These are phyloP conservation scores for Phylloporus rhodoxanthus DNA, from an alignment of 768 basidiomycete species.

Conservation along the genomic window DNA sequence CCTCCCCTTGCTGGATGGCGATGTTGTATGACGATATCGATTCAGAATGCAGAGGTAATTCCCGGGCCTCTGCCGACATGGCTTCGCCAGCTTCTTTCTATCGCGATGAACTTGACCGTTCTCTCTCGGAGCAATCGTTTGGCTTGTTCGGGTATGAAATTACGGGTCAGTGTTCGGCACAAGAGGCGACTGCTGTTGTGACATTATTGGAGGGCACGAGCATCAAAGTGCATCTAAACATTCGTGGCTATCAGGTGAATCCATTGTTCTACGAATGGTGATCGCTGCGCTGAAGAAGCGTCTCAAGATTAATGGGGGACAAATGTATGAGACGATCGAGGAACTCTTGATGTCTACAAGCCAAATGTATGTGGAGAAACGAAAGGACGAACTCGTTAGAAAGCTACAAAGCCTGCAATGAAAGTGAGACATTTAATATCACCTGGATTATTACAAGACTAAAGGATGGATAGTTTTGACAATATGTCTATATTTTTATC, in stretches of 20 bases:
- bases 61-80: constrained; percentile 13
- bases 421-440: constrained; percentile 4
- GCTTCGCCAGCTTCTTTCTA: constrained; percentile 23
- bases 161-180: constrained; percentile 29
- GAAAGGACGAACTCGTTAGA: constrained; percentile 42
- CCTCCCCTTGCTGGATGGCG: constrained; percentile 22
- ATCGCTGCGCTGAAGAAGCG: constrained; percentile 7
- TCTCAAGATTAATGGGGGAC: constrained; percentile 23
- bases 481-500: background rate
- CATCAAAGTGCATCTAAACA: constrained; percentile 43
- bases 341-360: constrained; percentile 51
- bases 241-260: constrained; percentile 52
- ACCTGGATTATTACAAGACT: background rate
- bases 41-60: constrained; percentile 16
- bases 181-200: constrained; percentile 49
- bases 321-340: constrained; percentile 54
- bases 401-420: constrained; percentile 42
- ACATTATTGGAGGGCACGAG: constrained; percentile 51
- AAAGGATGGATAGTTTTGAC: background rate
- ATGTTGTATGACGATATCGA: constrained; percentile 25
- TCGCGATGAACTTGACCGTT: constrained; percentile 46
- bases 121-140: constrained; percentile 55
- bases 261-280: background rate
- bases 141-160: constrained; percentile 47
- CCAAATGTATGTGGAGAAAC: constrained; percentile 44